A percentile compares a stretch with the other conserved stretches of the same genome.
These are phyloP conservation scores for Vitis hybrid DNA, from an alignment of 177 flowering plant genomes.

Conservation along the genomic window DNA sequence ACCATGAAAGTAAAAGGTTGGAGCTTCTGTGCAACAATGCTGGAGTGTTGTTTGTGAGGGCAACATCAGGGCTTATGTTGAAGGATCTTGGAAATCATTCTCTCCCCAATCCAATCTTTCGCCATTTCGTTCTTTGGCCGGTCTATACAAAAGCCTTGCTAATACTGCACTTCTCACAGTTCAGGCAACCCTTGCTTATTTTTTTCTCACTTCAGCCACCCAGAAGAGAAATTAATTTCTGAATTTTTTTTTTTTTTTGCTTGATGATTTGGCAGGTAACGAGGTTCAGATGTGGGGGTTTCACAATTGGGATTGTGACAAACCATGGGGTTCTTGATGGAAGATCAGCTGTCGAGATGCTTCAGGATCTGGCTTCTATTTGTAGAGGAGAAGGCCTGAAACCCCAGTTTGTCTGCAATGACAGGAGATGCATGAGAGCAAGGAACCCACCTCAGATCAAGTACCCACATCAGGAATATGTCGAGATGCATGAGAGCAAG, in stretches of 20 bases:
- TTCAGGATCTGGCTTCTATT: too few relatives aligned
- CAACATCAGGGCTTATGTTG: slow-evolving; percentile 31
- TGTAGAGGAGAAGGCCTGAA: too few relatives aligned
- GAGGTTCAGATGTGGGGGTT: slow-evolving; percentile 51
- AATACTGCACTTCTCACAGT: slow-evolving; percentile 39
- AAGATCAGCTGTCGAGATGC: too few relatives aligned
- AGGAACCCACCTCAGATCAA: slow-evolving; percentile 22
- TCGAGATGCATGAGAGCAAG: slow-evolving; percentile 22
- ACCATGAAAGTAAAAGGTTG: slow-evolving; percentile 26
- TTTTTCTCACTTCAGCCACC: too few relatives aligned
- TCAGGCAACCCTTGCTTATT: slow-evolving; percentile 28
- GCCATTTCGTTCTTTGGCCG: slow-evolving; percentile 33
- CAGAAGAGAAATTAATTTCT: too few relatives aligned
- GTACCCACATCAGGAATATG: too few relatives aligned
- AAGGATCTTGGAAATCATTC: slow-evolving; percentile 41
- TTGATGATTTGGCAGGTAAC: slow-evolving; percentile 36
- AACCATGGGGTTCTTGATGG: slow-evolving; percentile 26
- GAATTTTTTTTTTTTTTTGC: too few relatives aligned
- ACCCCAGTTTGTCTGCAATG: slow-evolving; percentile 16
- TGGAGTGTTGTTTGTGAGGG: slow-evolving; percentile 23
- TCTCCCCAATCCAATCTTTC: slow-evolving; percentile 40
- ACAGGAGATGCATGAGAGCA: slow-evolving; percentile 31
- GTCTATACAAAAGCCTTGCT: slow-evolving; percentile 18
- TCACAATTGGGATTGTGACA: slow-evolving; percentile 41
- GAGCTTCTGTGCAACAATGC: slow-evolving; percentile 27